Percentiles rank a stretch among this genome's conserved stretches.
Evolutionary conservation across 2,329 filamentous ascomycete species (phyloP).

Genomic region (Dothideomycetidae sp.): DNA sequence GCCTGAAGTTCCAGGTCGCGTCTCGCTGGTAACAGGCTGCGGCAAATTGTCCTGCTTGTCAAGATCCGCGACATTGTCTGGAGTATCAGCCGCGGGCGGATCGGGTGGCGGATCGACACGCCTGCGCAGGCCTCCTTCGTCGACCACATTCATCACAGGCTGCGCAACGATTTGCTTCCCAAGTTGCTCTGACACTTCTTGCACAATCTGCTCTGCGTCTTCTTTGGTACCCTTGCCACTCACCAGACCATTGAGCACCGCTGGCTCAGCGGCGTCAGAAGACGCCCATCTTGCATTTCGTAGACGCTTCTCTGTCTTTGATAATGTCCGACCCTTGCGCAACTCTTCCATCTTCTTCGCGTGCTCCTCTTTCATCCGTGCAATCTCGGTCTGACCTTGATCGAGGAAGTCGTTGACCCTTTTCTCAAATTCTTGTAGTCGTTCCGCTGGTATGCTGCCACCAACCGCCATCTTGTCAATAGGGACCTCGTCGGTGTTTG

Average conservation of each 20-base stretch:
- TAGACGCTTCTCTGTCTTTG: constrained; percentile 61
- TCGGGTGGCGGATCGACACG: constrained; percentile 12
- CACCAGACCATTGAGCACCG: constrained; percentile 40
- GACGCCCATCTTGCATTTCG: constrained; percentile 47
- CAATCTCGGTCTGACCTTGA: constrained; percentile 66
- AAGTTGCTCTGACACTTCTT: constrained; percentile 57
- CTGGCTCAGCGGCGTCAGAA: constrained; percentile 37
- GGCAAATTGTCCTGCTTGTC: not conserved
- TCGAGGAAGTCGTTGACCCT: constrained; percentile 59
- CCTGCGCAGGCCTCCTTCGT: constrained; percentile 24
- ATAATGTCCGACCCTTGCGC: constrained; percentile 53
- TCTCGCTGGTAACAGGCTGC: constrained; percentile 13
- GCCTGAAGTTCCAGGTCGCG: constrained; percentile 22
- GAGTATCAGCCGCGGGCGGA: not conserved
- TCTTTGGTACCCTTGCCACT: constrained; percentile 28
- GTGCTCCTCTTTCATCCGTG: constrained; percentile 69
- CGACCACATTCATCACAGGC: constrained; percentile 18
- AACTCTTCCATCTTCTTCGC: constrained; percentile 62
- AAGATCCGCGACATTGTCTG: not conserved
- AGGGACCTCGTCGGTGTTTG: constrained; percentile 70
- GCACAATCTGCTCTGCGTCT: constrained; percentile 57
- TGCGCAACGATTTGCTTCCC: constrained; percentile 44
- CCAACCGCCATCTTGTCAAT: constrained; percentile 33
- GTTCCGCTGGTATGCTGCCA: constrained; percentile 50
- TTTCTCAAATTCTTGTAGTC: constrained; percentile 71